Evolutionary conservation across 2,329 filamentous ascomycete species (phyloP).

Genomic region (Nectriaceae sp.): DNA sequence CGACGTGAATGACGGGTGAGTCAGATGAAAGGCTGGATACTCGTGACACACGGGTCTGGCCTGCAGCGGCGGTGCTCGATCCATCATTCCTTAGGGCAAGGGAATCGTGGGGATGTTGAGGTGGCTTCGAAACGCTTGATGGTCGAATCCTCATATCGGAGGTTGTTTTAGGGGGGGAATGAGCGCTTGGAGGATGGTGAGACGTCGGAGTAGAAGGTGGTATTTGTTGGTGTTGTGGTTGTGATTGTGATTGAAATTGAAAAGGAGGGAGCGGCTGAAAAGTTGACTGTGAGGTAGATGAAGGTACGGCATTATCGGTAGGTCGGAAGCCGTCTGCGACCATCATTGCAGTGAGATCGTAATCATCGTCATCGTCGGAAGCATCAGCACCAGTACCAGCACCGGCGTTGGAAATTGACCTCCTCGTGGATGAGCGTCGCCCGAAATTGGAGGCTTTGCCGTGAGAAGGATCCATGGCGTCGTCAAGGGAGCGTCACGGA

Average conservation of each 20-base stretch:
- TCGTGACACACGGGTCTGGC: constrained; percentile 17
- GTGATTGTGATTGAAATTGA: constrained; percentile 11
- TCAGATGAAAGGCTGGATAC: constrained; percentile 38
- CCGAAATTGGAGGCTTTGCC: constrained; percentile 42
- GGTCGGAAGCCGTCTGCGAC: constrained; percentile 57
- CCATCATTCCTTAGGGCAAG: constrained; percentile 56
- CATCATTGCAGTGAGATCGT: constrained; percentile 50
- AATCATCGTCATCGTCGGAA: constrained; percentile 44
- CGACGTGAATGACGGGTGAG: constrained; percentile 42
- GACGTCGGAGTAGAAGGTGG: constrained; percentile 5
- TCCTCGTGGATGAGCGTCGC: constrained; percentile 45
- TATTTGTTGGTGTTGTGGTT: constrained; percentile 18
- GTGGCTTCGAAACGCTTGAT: constrained; percentile 60
- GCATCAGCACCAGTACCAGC: constrained; percentile 18
- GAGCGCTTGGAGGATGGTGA: constrained; percentile 7
- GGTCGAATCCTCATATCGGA: constrained; percentile 39
- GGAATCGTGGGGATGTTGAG: constrained; percentile 45
- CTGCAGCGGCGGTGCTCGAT: constrained; percentile 26
- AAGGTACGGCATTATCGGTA: constrained; percentile 17
- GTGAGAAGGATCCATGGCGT: constrained; percentile 43
- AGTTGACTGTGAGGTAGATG: constrained; percentile 10
- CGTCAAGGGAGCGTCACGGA: neutral
- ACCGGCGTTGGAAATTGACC: constrained; percentile 36
- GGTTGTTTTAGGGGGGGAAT: constrained; percentile 25
- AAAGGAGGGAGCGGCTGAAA: constrained; percentile 18